phyloP scores from a whole-genome alignment of 768 basidiomycete species.

The Leccinum barrowsii region DNA sequence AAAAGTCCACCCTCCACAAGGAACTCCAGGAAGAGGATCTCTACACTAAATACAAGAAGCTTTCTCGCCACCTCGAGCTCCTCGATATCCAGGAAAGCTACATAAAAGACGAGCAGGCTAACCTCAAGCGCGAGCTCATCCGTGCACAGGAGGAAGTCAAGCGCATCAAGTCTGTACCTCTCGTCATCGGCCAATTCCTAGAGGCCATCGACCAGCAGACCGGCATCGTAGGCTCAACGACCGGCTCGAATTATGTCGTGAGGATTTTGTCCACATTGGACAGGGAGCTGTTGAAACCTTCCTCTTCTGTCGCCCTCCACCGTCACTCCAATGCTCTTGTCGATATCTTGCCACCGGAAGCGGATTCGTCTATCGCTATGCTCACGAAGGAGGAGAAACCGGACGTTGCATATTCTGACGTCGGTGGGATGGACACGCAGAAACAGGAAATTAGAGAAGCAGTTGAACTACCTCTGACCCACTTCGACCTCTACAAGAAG shows the following conservation, averaged over 20 bases:
- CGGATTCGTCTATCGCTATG: conserved; percentile 96
- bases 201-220: conserved; percentile 98
- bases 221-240: conserved; percentile 95
- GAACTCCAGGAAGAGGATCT: conserved; percentile 90
- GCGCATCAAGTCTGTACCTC: conserved; percentile 96
- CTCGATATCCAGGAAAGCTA: conserved; percentile 93
- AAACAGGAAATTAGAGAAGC: conserved; percentile 99
- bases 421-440: conserved; percentile 96
- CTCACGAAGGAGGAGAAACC: conserved; percentile 93
- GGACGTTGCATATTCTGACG: conserved; percentile 89
- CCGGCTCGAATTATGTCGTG: conserved; percentile 97
- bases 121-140: conserved; percentile 95
- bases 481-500: conserved; percentile 98
- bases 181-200: conserved; percentile 98
- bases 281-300: conserved; percentile 94
- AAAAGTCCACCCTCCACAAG: conserved; percentile 83
- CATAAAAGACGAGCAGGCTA: conserved; percentile 98
- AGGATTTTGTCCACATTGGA: conserved; percentile 96
- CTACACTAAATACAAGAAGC: conserved; percentile 96
- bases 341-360: conserved; percentile 97
- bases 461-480: conserved; percentile 92
- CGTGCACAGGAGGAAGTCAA: conserved; percentile 99
- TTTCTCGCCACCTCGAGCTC: conserved; percentile 92
- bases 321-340: conserved; percentile 98
- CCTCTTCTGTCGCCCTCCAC: conserved; percentile 96